Percentiles rank a stretch among this genome's conserved stretches.
phyloP scores from a whole-genome alignment of 1,284 basidiomycete species.

The Naganishia cerealis region DNA sequence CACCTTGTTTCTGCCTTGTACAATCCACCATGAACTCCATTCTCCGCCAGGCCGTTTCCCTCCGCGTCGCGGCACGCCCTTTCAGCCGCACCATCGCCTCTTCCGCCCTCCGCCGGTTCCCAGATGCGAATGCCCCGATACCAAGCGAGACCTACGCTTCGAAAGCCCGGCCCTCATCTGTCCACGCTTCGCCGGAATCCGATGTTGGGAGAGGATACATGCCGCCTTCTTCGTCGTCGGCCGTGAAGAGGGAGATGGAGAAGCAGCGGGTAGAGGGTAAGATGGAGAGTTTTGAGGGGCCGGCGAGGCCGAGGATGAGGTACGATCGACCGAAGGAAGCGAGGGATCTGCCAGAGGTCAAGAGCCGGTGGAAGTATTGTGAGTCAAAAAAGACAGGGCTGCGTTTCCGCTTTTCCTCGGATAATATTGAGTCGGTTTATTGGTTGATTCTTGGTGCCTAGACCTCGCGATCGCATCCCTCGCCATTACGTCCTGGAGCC shows the following conservation, averaged over 20 bases:
- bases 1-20: too few species aligned
- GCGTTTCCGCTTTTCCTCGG: neutral
- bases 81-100: neutral
- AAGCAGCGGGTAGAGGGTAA: neutral
- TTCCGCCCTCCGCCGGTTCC: slow-evolving; percentile 6
- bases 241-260: neutral
- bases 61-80: neutral
- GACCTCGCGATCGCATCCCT: slow-evolving; percentile 44
- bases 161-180: slow-evolving; percentile 9
- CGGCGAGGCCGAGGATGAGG: slow-evolving; percentile 45
- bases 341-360: slow-evolving; percentile 45
- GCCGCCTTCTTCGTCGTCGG: neutral
- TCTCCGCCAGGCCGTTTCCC: neutral
- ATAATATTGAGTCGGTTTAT: too few species aligned
- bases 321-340: slow-evolving; percentile 44
- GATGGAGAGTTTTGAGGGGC: slow-evolving; percentile 41
- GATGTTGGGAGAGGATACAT: slow-evolving; percentile 1
- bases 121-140: neutral
- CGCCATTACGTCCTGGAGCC: slow-evolving; percentile 47
- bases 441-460: slow-evolving; percentile 26
- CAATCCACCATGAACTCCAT: neutral
- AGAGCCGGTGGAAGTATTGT: slow-evolving; percentile 35
- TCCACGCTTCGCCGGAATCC: slow-evolving; percentile 5
- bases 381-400: neutral
- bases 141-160: slow-evolving; percentile 4